Evolutionary conservation across 352 stramenopile genomes (phyloP).

Genomic region (Phytophthora aleatoria): DNA sequence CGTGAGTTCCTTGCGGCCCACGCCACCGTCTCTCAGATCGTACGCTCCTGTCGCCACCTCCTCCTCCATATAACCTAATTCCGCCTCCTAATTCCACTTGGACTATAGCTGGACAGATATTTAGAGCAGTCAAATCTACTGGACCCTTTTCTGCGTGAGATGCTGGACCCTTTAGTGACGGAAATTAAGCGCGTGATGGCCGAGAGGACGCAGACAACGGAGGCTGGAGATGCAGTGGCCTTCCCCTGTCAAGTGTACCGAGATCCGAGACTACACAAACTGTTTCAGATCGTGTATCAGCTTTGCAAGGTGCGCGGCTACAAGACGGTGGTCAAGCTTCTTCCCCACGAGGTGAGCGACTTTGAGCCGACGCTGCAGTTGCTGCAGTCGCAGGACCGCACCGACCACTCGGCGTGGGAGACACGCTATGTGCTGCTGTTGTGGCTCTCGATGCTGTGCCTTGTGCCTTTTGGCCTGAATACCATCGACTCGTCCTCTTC

Average conservation of each 20-base stretch:
- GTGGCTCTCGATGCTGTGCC: conserved; percentile 97
- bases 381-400: conserved; percentile 86
- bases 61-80: conserved; percentile 1
- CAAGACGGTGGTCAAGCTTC: conserved; percentile 96
- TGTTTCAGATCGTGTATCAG: conserved; percentile 94
- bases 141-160: conserved; percentile 83
- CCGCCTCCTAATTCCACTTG: neutral
- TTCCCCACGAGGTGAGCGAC: conserved; percentile 96
- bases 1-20: conserved; percentile 48
- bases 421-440: conserved; percentile 92
- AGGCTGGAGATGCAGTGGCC: conserved; percentile 24
- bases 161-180: conserved; percentile 70
- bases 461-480: conserved; percentile 97
- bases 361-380: conserved; percentile 94
- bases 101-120: conserved; percentile 81
- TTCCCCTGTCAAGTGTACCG: conserved; percentile 84
- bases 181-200: conserved; percentile 68
- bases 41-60: conserved; percentile 31
- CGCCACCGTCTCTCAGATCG: conserved; percentile 50
- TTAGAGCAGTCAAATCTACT: conserved; percentile 90
- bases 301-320: conserved; percentile 96
- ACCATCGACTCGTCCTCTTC: conserved; percentile 93
- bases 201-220: conserved; percentile 27
- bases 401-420: conserved; percentile 74
- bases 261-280: conserved; percentile 75